Evolutionary conservation across 1,284 basidiomycete species (phyloP), one percentile per base, ranked within the genome.

Genomic region (Fomitopsis schrenkii): DNA sequence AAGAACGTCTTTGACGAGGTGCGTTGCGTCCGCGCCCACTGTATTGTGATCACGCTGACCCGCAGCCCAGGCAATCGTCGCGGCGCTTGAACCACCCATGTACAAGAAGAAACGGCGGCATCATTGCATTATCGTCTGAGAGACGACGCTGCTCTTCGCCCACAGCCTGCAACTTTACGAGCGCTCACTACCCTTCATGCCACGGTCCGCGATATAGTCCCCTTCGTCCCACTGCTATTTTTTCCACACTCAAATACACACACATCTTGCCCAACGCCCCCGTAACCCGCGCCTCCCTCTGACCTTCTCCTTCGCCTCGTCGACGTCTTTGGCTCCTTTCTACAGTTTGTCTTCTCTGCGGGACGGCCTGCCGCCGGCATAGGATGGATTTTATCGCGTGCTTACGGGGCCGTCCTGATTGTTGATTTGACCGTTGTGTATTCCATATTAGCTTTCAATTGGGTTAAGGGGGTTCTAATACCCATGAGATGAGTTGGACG

Each of bases 1-100:
- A 99, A 99, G 91, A 98, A 98, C 76, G 97, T 99, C 63, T 99
- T 99, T 77, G 97, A 99, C 77, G 97, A 99, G 90, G 94, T 93
- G 75, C 74, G 88, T 81, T 9, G 28, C 22, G 6, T 48, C 38
- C 19, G 48, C 30, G 9, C 26, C 60, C 19, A 55, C 42, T 44
- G 35, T 48, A 6, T 26, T n/a, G 10, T 41, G 63, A 60, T 50
- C 61, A 6, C 17, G 55, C 54, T 55, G 38, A 54, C 14, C n/a
- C 64, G 58, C 57, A 30, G 10, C 26, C 33, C 72, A 97, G 95
- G 97, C 97, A 61, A 98, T 99, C 74, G 97, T 98, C 65, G 97
- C 97, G 65, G 97, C 96, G 26, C 87, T 99, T 67, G 97, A 98
- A 76, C 97, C 97, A 63, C 97, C 97, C 65, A 89, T 97, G 67